Evolutionary conservation across 176 grass and related monocot species (phyloP).

Genomic region (Paspalum vaginatum): DNA sequence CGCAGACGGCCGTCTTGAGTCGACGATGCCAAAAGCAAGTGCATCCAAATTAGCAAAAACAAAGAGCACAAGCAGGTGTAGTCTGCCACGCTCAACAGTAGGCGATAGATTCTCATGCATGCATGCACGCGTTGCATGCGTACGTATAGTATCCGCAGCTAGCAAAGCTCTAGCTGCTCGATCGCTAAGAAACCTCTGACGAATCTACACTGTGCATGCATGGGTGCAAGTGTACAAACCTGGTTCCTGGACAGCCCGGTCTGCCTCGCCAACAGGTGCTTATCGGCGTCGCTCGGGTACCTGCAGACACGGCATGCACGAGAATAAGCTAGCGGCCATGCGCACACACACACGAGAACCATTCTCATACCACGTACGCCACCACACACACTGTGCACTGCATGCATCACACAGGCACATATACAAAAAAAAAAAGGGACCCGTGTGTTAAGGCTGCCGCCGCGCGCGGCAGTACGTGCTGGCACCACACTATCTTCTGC

Average conservation of each 20-base stretch:
- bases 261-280: slow-evolving; percentile 98
- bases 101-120: neutral
- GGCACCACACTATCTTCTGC: slow-evolving; percentile 23
- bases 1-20: neutral
- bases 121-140: neutral
- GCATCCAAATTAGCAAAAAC: slow-evolving; percentile 37
- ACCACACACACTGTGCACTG: neutral
- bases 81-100: slow-evolving; percentile 29
- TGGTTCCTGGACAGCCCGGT: slow-evolving; percentile 98
- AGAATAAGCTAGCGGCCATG: slow-evolving; percentile 10
- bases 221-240: slow-evolving; percentile 60
- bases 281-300: slow-evolving; percentile 99
- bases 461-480: neutral
- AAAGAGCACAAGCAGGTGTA: slow-evolving; percentile 14
- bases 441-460: slow-evolving; percentile 22
- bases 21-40: slow-evolving; percentile 24
- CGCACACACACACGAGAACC: neutral
- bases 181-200: slow-evolving; percentile 16
- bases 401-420: no score
- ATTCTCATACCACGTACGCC: neutral
- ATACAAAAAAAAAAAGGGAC: neutral
- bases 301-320: slow-evolving; percentile 49
- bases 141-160: neutral
- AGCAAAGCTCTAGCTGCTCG: neutral
- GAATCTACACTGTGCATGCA: slow-evolving; percentile 7